These are phyloP conservation scores for Kluyveromyces dobzhanskii DNA, from an alignment of 805 yeast species.

Conservation along the genomic window DNA sequence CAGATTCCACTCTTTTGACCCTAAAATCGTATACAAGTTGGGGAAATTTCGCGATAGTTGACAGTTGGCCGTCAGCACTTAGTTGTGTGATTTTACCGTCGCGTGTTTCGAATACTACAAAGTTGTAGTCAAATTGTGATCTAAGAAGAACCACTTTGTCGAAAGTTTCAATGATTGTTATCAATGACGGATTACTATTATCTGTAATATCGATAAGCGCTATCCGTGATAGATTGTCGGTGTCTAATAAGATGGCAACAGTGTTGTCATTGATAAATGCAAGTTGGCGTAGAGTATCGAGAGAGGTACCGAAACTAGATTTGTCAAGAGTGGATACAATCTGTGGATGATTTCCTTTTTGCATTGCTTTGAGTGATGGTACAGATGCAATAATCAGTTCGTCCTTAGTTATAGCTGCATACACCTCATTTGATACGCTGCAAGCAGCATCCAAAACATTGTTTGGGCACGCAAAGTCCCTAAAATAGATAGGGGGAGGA, in stretches of 20 bases:
- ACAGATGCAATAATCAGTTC: conserved; percentile 40
- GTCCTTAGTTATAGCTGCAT: conserved; percentile 50
- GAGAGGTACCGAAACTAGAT: conserved; percentile 30
- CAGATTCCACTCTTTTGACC: conserved; percentile 31
- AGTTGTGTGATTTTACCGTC: conserved; percentile 50
- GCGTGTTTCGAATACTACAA: conserved; percentile 49
- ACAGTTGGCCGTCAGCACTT: conserved; percentile 25
- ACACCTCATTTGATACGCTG: conserved; percentile 46
- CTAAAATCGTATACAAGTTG: conserved; percentile 59
- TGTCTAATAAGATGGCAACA: conserved; percentile 55
- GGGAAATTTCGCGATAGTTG: conserved; percentile 47
- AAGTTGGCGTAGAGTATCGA: conserved; percentile 54
- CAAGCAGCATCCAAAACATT: conserved; percentile 60
- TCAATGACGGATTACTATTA: conserved; percentile 33
- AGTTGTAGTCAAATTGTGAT: conserved; percentile 43
- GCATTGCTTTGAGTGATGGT: conserved; percentile 35
- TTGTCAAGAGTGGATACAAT: conserved; percentile 27
- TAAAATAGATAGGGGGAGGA: conserved; percentile 87
- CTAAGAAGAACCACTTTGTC: conserved; percentile 50
- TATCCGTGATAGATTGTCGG: conserved; percentile 41
- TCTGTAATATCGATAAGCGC: conserved; percentile 42
- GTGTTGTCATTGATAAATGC: conserved; percentile 44
- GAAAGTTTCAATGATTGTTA: conserved; percentile 35
- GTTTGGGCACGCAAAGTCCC: conserved; percentile 49
- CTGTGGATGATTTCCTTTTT: conserved; percentile 40